These are phyloP conservation scores for Mallotus japonicus DNA, from an alignment of 441 rosid species.

Conservation along the genomic window DNA sequence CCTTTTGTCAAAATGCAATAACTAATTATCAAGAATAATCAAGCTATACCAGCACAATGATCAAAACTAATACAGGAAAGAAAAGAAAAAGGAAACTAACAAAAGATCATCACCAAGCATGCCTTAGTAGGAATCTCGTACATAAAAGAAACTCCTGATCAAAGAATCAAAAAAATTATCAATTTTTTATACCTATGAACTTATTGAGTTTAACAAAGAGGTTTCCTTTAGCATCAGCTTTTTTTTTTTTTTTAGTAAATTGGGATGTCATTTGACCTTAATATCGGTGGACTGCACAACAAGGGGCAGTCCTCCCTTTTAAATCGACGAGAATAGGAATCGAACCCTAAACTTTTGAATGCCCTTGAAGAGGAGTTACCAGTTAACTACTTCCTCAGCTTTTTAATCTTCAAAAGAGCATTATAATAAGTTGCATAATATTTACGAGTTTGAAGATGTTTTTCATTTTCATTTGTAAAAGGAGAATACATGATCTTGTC, in stretches of 20 bases:
- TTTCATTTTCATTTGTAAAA: constrained; percentile 50
- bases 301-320: too few relatives aligned
- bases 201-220: constrained; percentile 67
- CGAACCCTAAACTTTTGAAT: too few relatives aligned
- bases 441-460: constrained; percentile 70
- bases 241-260: too few relatives aligned
- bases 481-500: constrained; percentile 13
- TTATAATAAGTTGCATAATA: constrained; percentile 75
- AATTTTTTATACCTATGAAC: constrained; percentile 54
- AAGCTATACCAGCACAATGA: background rate
- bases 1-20: background rate
- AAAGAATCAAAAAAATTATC: background rate
- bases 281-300: too few relatives aligned
- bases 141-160: background rate
- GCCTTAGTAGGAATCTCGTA: background rate
- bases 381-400: too few relatives aligned
- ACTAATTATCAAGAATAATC: background rate
- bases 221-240: too few relatives aligned
- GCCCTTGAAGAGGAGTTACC: too few relatives aligned
- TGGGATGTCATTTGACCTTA: too few relatives aligned
- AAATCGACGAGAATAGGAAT: too few relatives aligned
- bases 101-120: background rate
- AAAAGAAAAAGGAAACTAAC: background rate
- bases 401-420: constrained; percentile 80
- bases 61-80: background rate